Base-by-base conservation (phyloP, 345 rosid species). In the Brassica rapa region DNA sequence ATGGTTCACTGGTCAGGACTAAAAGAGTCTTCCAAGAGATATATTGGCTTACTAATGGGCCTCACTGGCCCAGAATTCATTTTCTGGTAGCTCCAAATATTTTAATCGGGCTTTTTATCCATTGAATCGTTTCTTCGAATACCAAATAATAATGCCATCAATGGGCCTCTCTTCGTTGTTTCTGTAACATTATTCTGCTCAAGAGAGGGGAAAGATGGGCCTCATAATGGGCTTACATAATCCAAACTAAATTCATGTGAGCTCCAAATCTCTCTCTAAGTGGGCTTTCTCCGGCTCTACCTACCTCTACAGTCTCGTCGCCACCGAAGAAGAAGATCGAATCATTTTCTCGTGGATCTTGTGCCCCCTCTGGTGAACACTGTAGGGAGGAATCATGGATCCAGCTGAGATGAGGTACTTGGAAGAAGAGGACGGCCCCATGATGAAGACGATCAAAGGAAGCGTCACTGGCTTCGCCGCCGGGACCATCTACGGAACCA, bases 401-500 rank as follows among this genome's bases (percentile, higher is more conserved):
- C 88, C 95, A 0, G 72, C 92, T 8, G 95, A 93, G 69, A 85
- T 64, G 61, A 88, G 95, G 85, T 88, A 93, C 75, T 82, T 87
- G 78, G 92, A 89, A 85, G 92, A 93, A 33, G 86, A 86, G 16
- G 94, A 88, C 84, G 62, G 88, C 10, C 86, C 97, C 2, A 56
- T 55, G 21, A 83, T 83, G 91, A 91, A 93, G 82, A 87, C 89
- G 11, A 62, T 91, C 67, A 88, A 93, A 87, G 93, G 95, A 43
- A 84, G 89, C 8, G 87, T 91, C 70, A 83, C 83, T 5, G 95
- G 98, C 69, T 86, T 93, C 0, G 95, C 73, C 19, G 77, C 89
- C 0, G 97, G 97, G 67, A 91, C 91, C 29, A 83, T 91, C 3
- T 89, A 84, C 82, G 95, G 93, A 23, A 89, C 93, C 5, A 37